A percentile compares a stretch with the other conserved stretches of the same genome.
phyloP scores from a whole-genome alignment of 345 rosid species.

The Anastatica hierochuntica region DNA sequence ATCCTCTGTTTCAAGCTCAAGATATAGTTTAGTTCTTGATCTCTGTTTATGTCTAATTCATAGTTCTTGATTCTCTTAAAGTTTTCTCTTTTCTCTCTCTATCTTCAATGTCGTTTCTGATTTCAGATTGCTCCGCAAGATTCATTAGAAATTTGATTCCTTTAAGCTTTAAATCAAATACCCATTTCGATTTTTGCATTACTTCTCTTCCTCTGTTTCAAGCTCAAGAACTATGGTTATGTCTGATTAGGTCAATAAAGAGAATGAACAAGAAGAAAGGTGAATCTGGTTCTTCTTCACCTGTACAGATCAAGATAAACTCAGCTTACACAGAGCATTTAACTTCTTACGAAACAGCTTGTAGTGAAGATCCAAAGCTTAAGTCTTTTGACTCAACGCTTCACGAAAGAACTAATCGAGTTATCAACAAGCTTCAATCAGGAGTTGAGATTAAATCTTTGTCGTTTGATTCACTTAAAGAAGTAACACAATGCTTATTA shows the following conservation, averaged over 20 bases:
- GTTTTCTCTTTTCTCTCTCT: too few relatives aligned
- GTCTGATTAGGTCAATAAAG: conserved; percentile 6
- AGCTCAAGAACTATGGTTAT: too few relatives aligned
- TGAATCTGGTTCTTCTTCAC: conserved; percentile 20
- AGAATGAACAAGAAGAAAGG: conserved; percentile 18
- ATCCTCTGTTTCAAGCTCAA: not conserved
- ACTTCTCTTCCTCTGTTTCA: too few relatives aligned
- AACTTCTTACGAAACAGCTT: conserved; percentile 64
- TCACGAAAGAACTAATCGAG: conserved; percentile 51
- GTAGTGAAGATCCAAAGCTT: conserved; percentile 57
- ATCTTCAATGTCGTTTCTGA: not conserved
- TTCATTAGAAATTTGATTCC: not conserved
- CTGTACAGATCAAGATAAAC: conserved; percentile 25
- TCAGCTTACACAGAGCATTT: conserved; percentile 35
- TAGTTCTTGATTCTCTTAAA: too few relatives aligned
- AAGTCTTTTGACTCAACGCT: conserved; percentile 53
- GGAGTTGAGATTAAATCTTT: conserved; percentile 48
- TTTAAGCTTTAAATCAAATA: not conserved
- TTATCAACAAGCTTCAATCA: conserved; percentile 43
- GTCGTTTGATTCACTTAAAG: conserved; percentile 69
- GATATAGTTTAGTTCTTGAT: not conserved
- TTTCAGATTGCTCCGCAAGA: conserved; percentile 6
- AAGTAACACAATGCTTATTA: conserved; percentile 55
- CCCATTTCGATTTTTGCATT: not conserved
- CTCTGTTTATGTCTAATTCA: not conserved